Evolutionary conservation across 345 rosid genomes (phyloP).

Genomic region (Citrus sinensis): DNA sequence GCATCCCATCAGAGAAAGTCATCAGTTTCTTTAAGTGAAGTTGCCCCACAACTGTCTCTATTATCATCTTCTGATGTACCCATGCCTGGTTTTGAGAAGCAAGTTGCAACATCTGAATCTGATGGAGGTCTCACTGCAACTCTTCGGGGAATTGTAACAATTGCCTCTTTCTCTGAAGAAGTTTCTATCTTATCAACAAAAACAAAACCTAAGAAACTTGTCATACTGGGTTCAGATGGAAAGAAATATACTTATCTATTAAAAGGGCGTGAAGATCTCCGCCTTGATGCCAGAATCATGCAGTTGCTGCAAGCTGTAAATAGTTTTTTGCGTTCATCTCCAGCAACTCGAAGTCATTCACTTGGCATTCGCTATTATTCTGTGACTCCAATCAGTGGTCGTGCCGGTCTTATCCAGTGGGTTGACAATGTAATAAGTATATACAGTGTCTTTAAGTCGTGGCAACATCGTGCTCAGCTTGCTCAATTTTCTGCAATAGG

Average conservation of each 20-base stretch:
- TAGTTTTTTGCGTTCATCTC: slow-evolving; percentile 60
- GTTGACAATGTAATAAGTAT: slow-evolving; percentile 85
- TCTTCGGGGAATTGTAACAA: slow-evolving; percentile 63
- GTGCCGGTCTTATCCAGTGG: slow-evolving; percentile 96
- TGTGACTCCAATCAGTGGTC: slow-evolving; percentile 90
- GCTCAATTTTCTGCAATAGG: slow-evolving; percentile 55
- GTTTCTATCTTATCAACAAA: slow-evolving; percentile 77
- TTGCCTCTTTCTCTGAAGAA: slow-evolving; percentile 72
- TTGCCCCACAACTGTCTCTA: slow-evolving; percentile 79
- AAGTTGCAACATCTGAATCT: slow-evolving; percentile 47
- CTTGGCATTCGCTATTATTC: slow-evolving; percentile 77
- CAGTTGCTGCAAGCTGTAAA: slow-evolving; percentile 88
- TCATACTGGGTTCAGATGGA: slow-evolving; percentile 88
- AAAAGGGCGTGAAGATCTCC: slow-evolving; percentile 95
- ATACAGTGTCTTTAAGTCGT: slow-evolving; percentile 79
- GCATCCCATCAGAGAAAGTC: slow-evolving; percentile 84
- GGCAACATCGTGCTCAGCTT: slow-evolving; percentile 80
- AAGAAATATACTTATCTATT: slow-evolving; percentile 72
- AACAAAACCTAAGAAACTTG: slow-evolving; percentile 92
- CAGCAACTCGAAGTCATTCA: slow-evolving; percentile 42
- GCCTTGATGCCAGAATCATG: slow-evolving; percentile 98
- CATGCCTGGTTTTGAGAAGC: slow-evolving; percentile 95
- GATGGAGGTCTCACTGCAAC: slow-evolving; percentile 37
- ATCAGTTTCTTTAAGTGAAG: slow-evolving; percentile 70
- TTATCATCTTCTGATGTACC: slow-evolving; percentile 89